Base-by-base conservation (phyloP, 305 asterid species). In the Euphrasia arctica region DNA sequence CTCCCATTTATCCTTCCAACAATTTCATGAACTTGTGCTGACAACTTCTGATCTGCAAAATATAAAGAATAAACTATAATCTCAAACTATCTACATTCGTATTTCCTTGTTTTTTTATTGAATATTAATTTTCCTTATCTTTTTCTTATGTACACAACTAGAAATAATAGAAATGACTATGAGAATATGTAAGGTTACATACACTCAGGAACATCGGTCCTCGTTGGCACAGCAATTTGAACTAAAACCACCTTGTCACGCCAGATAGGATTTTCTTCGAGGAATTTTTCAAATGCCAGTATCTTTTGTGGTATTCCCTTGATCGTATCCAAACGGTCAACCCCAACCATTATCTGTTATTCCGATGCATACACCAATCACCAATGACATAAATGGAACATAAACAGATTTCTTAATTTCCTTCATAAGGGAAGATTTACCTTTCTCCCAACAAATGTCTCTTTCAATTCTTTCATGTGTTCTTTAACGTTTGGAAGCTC, bases 161-260 rank as follows among this genome's bases (percentile, higher is more conserved):
- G n/a, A 45, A 45, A 45, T 11, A 45, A 45, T 39, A 39, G 10
- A 39, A 39, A 39, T 39, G 43, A 11, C 51, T 45, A 11, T 1
- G 14, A 45, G 68, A 63, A 55, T 9, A 18, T 76, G 58, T 60
- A 58, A 69, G 64, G 73, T 77, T 67, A 74, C 97, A 49, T 85
- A 91, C 98, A 91, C 81, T 91, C 98, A 6, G 98, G 95, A 72
- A 91, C 97, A 75, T 91, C 98, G 5, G 97, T 89, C 78, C 98
- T 78, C 65, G 98, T 91, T 63, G 98, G 98, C 56, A 89, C 98
- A 54, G 97, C 98, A 70, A 91, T 89, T 82, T 91, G 98, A 60
- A 89, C 85, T 63, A 91, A 71, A 67, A 91, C 95, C 42, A 91
- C 95, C 78, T 85, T 90, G 79, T 87, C 93, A 7, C 77, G 85